Conservation (phyloP, 768 basidiomycete genomes). For the Polyporus arcularius region DNA sequence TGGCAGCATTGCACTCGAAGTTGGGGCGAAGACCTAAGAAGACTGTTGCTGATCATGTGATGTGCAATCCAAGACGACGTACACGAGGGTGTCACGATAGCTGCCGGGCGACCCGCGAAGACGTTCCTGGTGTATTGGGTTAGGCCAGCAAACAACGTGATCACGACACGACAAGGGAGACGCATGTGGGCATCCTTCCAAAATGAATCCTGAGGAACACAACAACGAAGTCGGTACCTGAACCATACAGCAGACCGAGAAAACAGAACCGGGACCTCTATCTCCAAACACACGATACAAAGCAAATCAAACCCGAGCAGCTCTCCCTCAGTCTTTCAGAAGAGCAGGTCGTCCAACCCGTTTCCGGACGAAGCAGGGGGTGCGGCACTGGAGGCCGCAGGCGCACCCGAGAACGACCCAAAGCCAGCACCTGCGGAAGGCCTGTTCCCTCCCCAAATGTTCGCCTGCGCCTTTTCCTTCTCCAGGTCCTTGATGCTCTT, state of each 20-base stretch:
- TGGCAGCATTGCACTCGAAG: too few relatives aligned
- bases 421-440: conserved; percentile 29
- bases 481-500: conserved; percentile 88
- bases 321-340: conserved; percentile 25
- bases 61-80: not conserved
- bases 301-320: too few relatives aligned
- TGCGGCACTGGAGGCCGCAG: conserved; percentile 21
- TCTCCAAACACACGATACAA: conserved; percentile 9
- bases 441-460: conserved; percentile 67
- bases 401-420: conserved; percentile 29
- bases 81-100: not conserved
- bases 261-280: conserved; percentile 13
- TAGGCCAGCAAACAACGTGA: not conserved
- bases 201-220: not conserved
- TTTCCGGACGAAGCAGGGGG: conserved; percentile 23
- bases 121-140: too few relatives aligned
- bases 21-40: not conserved
- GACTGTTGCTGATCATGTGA: too few relatives aligned
- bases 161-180: not conserved
- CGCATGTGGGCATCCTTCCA: conserved; percentile 2
- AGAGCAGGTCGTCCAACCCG: conserved; percentile 42
- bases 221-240: conserved; percentile 4
- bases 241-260: not conserved
- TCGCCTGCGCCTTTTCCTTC: conserved; percentile 80
- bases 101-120: too few relatives aligned